Percentiles rank a stretch among this genome's conserved stretches.
Conservation (phyloP, 2,329 filamentous ascomycete species). For the Diaporthe humulicola region DNA sequence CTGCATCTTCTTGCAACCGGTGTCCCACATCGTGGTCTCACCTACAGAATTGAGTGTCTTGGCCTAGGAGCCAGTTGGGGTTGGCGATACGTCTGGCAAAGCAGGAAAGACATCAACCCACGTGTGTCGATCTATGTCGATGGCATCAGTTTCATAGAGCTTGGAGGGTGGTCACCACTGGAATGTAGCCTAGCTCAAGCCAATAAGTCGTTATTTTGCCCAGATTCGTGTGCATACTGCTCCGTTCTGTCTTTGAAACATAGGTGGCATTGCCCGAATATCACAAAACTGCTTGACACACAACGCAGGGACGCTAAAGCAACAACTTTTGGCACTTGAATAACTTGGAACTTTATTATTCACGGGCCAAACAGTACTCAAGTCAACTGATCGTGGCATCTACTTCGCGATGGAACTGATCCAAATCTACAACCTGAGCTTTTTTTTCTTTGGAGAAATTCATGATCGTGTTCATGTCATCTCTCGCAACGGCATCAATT, state of each 20-base stretch:
- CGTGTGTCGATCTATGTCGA: constrained; percentile 23
- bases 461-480: background rate
- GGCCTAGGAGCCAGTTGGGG: constrained; percentile 36
- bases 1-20: background rate
- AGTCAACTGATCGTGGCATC: too few relatives aligned
- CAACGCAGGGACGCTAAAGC: background rate
- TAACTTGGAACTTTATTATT: too few relatives aligned
- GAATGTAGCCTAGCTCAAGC: constrained; percentile 15
- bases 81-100: constrained; percentile 30
- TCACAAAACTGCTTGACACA: background rate
- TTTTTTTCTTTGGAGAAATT: background rate
- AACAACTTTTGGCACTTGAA: background rate
- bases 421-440: background rate
- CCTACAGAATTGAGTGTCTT: constrained; percentile 10
- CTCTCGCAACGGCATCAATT: background rate
- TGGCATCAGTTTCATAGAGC: constrained; percentile 26
- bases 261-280: too few relatives aligned
- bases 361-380: too few relatives aligned
- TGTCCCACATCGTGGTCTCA: background rate
- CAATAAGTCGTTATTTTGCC: background rate
- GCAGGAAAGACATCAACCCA: constrained; percentile 22
- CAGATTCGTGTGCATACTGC: background rate
- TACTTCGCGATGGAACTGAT: background rate
- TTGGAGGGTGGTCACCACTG: constrained; percentile 29
- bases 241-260: background rate